These are phyloP conservation scores for Fusarium algeriense DNA, from an alignment of 2,329 filamentous ascomycete genomes.

Conservation along the genomic window DNA sequence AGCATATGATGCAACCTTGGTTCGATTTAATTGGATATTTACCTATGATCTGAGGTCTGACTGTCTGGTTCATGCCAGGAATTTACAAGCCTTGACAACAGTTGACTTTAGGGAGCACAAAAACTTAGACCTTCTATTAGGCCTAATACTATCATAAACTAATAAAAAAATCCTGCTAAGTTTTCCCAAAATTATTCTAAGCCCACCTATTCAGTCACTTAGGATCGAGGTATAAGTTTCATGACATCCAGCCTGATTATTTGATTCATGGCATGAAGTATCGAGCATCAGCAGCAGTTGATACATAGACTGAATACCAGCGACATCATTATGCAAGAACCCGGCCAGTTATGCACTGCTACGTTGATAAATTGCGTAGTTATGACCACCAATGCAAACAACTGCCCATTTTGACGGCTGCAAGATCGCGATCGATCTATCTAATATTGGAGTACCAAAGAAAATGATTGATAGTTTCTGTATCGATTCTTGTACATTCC, in stretches of 20 bases:
- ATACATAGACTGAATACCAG: neutral
- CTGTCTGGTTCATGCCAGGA: neutral
- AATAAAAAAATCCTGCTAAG: too few relatives aligned
- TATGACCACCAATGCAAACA: constrained; percentile 23
- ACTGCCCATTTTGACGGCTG: constrained; percentile 23
- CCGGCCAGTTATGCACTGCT: constrained; percentile 23
- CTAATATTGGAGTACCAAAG: neutral
- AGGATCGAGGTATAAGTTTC: too few relatives aligned
- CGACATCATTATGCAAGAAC: neutral
- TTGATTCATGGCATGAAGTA: neutral
- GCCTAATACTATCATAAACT: too few relatives aligned
- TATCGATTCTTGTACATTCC: constrained; percentile 37
- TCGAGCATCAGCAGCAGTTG: neutral
- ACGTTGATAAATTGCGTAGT: constrained; percentile 9
- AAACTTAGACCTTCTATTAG: too few relatives aligned
- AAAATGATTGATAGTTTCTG: constrained; percentile 7
- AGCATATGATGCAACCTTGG: neutral
- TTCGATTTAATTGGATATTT: too few relatives aligned
- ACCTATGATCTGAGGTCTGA: too few relatives aligned
- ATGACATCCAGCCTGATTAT: neutral
- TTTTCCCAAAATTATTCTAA: too few relatives aligned
- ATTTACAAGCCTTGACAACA: too few relatives aligned
- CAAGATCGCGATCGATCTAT: constrained; percentile 35
- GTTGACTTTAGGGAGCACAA: too few relatives aligned
- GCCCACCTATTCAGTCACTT: too few relatives aligned